Percentiles rank a stretch among this genome's conserved stretches.
Conservation (phyloP, 2,329 filamentous ascomycete genomes). For the Ophiostoma sp. region DNA sequence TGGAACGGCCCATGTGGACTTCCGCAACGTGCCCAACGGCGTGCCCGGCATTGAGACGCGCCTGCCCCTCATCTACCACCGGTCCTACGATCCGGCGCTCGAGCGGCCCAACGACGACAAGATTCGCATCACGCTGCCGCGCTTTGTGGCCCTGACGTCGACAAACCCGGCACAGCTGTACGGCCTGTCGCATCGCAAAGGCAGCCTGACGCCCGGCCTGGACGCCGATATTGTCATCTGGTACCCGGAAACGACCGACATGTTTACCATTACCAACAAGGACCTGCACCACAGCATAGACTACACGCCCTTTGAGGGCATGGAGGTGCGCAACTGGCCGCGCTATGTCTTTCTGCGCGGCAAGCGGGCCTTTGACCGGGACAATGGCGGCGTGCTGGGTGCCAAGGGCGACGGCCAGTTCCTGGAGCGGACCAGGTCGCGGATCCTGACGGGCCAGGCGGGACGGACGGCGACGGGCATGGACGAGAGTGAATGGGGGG, state of each 20-base stretch:
- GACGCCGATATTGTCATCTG: conserved; percentile 56
- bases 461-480: conserved; percentile 25
- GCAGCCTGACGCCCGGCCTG: conserved; percentile 46
- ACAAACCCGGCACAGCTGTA: conserved; percentile 55
- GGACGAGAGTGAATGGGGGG: conserved; percentile 22
- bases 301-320: conserved; percentile 58
- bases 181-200: conserved; percentile 48
- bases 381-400: conserved; percentile 46
- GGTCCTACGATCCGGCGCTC: neutral
- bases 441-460: conserved; percentile 26
- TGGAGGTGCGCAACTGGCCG: conserved; percentile 54
- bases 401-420: conserved; percentile 47
- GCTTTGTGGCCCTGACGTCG: conserved; percentile 50
- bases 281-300: conserved; percentile 58
- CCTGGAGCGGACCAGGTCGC: conserved; percentile 37
- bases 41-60: conserved; percentile 54
- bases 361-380: conserved; percentile 52
- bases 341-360: conserved; percentile 56
- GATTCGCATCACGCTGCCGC: conserved; percentile 25
- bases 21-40: conserved; percentile 55
- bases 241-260: conserved; percentile 41
- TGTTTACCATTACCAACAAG: conserved; percentile 44
- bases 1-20: conserved; percentile 36
- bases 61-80: conserved; percentile 42
- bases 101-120: conserved; percentile 37